phyloP scores from a whole-genome alignment of 75 land plant species.

The Picea glauca region DNA sequence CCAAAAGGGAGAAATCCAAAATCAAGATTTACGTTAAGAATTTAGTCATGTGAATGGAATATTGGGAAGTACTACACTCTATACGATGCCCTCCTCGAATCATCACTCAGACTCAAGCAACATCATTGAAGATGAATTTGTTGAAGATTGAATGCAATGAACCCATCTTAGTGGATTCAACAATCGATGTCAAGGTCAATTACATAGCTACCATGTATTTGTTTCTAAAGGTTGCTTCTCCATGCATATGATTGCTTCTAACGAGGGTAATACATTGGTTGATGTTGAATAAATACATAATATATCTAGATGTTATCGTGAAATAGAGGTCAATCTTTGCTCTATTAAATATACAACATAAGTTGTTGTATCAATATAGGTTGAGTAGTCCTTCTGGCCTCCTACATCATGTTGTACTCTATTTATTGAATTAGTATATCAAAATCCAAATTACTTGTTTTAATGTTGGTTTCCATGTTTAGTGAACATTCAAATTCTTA shows the following conservation, averaged over 20 bases:
- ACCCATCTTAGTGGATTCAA: neutral
- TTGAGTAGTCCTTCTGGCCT: neutral
- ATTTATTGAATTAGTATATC: neutral
- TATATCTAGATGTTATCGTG: slow-evolving; percentile 16
- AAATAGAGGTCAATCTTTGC: slow-evolving; percentile 20
- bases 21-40: neutral
- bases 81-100: neutral
- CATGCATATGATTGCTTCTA: neutral
- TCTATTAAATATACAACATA: neutral
- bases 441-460: neutral
- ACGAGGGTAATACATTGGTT: slow-evolving; percentile 20
- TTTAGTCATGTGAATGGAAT: neutral
- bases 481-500: no score
- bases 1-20: slow-evolving; percentile 1
- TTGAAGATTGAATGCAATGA: neutral
- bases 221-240: neutral
- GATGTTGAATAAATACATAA: slow-evolving; percentile 25
- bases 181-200: neutral
- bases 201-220: neutral
- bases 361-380: neutral
- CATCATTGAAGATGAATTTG: neutral
- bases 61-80: neutral
- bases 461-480: neutral
- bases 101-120: neutral
- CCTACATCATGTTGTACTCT: neutral